Base-by-base conservation (phyloP, 768 basidiomycete genomes). In the Russula olivacea region DNA sequence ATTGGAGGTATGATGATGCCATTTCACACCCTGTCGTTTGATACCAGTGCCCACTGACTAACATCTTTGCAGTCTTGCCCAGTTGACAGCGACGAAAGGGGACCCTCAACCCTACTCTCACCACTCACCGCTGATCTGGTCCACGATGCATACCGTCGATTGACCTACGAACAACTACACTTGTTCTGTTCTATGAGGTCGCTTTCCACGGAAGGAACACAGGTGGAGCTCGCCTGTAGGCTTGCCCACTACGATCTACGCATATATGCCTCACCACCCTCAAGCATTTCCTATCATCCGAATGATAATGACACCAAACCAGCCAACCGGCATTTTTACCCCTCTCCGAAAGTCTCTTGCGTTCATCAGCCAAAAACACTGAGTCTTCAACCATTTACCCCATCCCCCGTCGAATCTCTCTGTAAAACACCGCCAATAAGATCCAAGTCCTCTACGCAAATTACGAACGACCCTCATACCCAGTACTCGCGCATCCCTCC, bases 221-320 rank as follows among this genome's bases (percentile, higher is more conserved):
- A 86, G 64, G 53, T 70, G 55, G 88, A 89, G 59, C 83, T 91
- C 34, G 86, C 86, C 49, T 81, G 82, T 10, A 80, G 89, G 23
- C 80, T 93, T 28, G 82, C 87, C 8, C 85, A 89, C 61, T 82
- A 89, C 70, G 91, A 93, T 73, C 74, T 88, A 58, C 83, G 88
- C 68, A 82, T 82, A 28, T 92, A 91, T 71, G 81, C 85, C 69
- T 84, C 88, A 68, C 78, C 79, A 23, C 73, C 53, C 69, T 14
- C 72, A 68, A 19, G 72, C 75, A 17, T 66, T 51, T 66, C 25
- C 17, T 67, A 40, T 34, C 40, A 63, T 28, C 34, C 57, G n/a
- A 59, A 25, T 38, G n/a, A 25, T 10, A 59, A 56, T n/a, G 67
- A 62, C 19, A 19, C 47, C 7, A 25, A 43, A 45, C 48, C 54